Evolutionary conservation across 1,284 basidiomycete species (phyloP).

Genomic region (Papiliotrema terrestris): DNA sequence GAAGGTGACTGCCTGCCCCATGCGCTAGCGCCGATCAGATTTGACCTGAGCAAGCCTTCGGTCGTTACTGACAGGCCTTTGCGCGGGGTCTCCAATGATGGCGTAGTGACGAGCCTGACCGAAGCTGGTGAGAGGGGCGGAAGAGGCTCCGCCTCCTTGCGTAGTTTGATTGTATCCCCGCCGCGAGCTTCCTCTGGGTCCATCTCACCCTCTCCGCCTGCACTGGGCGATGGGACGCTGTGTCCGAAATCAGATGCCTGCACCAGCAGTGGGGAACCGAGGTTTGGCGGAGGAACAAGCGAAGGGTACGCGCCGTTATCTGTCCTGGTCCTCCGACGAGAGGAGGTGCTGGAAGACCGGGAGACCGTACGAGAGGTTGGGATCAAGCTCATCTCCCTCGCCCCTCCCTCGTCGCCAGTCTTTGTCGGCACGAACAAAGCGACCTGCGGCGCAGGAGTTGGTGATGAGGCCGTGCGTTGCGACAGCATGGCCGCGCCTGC

Average conservation of each 20-base stretch:
- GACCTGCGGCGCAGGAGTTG: background rate
- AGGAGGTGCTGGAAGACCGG: background rate
- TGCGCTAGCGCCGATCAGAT: conserved; percentile 39
- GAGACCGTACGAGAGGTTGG: background rate
- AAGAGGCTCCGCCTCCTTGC: background rate
- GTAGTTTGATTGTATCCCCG: background rate
- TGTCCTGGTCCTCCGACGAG: background rate
- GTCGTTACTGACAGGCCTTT: background rate
- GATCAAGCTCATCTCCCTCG: too few relatives aligned
- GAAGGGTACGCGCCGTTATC: background rate
- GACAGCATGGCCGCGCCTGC: background rate
- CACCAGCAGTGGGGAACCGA: background rate
- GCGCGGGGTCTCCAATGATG: background rate
- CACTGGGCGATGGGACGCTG: too few relatives aligned
- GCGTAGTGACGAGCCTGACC: conserved; percentile 6
- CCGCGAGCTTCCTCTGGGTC: too few relatives aligned
- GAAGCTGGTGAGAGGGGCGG: conserved; percentile 5
- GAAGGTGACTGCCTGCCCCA: conserved; percentile 19
- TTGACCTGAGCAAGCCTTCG: background rate
- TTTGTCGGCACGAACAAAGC: too few relatives aligned
- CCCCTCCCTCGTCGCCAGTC: too few relatives aligned
- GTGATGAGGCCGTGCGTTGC: background rate
- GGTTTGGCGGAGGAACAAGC: background rate
- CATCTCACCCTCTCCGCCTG: too few relatives aligned
- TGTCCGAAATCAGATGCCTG: conserved; percentile 3